Evolutionary conservation across 495 filamentous ascomycete species (phyloP).

Genomic region (Neurospora sp.): DNA sequence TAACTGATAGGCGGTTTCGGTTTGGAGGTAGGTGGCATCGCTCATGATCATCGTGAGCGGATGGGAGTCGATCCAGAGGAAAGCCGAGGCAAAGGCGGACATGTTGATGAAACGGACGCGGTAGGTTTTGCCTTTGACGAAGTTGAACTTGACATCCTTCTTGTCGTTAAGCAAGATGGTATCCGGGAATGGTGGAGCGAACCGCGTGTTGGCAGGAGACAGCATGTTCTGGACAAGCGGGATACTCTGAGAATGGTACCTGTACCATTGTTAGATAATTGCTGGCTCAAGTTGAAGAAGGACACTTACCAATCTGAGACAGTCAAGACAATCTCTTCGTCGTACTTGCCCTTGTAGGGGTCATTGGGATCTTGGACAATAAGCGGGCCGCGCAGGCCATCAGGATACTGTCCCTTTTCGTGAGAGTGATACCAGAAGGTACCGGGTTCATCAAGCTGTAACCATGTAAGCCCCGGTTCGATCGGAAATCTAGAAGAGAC

Average conservation of each 20-base stretch:
- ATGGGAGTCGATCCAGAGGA: constrained; percentile 54
- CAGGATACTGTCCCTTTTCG: constrained; percentile 59
- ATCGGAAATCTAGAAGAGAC: not conserved
- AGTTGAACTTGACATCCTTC: constrained; percentile 41
- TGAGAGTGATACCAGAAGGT: constrained; percentile 85
- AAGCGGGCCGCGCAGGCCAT: constrained; percentile 63
- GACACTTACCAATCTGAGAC: constrained; percentile 52
- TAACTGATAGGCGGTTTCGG: constrained; percentile 23
- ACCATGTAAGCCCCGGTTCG: constrained; percentile 3
- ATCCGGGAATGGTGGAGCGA: constrained; percentile 51
- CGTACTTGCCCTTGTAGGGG: constrained; percentile 53
- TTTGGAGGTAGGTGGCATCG: constrained; percentile 32
- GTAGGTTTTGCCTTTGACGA: constrained; percentile 66
- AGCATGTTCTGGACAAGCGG: constrained; percentile 45
- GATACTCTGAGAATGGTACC: constrained; percentile 50
- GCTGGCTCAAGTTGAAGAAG: constrained; percentile 16
- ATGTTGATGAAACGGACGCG: constrained; percentile 66
- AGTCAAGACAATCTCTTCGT: constrained; percentile 48
- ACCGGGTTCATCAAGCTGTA: constrained; percentile 49
- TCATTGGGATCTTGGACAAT: constrained; percentile 59
- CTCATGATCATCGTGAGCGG: constrained; percentile 51
- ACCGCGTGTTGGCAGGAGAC: constrained; percentile 37
- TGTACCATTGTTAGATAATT: constrained; percentile 35
- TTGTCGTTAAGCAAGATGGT: constrained; percentile 58
- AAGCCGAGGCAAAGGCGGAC: constrained; percentile 47